These are phyloP conservation scores for Vigna unguiculata DNA, from an alignment of 306 rosid genomes.

Conservation along the genomic window DNA sequence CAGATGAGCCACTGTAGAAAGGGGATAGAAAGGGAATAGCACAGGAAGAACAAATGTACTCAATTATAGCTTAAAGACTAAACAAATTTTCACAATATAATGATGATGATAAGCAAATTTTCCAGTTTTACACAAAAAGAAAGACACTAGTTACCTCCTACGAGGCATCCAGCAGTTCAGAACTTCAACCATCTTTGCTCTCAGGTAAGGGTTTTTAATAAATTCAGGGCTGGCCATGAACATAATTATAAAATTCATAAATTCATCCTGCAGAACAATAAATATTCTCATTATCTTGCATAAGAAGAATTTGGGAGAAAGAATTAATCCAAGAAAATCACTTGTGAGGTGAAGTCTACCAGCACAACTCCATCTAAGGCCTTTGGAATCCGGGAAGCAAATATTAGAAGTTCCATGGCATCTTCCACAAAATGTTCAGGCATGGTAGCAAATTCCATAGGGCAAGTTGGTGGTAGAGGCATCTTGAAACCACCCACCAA, in stretches of 20 bases:
- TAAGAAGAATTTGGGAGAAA: constrained; percentile 25
- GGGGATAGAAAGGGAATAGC: constrained; percentile 43
- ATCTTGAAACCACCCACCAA: constrained; percentile 97
- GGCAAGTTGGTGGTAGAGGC: constrained; percentile 87
- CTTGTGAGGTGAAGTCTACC: constrained; percentile 53
- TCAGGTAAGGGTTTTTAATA: constrained; percentile 89
- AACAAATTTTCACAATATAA: constrained; percentile 16
- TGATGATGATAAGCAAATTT: neutral
- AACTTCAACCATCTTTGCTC: constrained; percentile 99
- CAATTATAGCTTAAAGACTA: constrained; percentile 43
- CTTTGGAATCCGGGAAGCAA: constrained; percentile 96
- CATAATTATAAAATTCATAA: constrained; percentile 97
- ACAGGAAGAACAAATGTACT: constrained; percentile 31
- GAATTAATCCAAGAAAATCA: constrained; percentile 26
- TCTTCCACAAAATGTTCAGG: constrained; percentile 99
- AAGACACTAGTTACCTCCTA: constrained; percentile 65
- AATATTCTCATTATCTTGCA: constrained; percentile 4
- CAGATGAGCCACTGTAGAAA: constrained; percentile 73
- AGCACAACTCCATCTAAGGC: constrained; percentile 91
- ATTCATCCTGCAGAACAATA: constrained; percentile 79
- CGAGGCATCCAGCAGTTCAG: constrained; percentile 99
- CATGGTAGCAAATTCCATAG: constrained; percentile 88
- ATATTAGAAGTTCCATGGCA: constrained; percentile 95
- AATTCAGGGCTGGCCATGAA: constrained; percentile 96
- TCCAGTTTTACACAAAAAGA: constrained; percentile 24